These are phyloP conservation scores for Wickerhamomyces alni DNA, from an alignment of 805 yeast species.

Conservation along the genomic window DNA sequence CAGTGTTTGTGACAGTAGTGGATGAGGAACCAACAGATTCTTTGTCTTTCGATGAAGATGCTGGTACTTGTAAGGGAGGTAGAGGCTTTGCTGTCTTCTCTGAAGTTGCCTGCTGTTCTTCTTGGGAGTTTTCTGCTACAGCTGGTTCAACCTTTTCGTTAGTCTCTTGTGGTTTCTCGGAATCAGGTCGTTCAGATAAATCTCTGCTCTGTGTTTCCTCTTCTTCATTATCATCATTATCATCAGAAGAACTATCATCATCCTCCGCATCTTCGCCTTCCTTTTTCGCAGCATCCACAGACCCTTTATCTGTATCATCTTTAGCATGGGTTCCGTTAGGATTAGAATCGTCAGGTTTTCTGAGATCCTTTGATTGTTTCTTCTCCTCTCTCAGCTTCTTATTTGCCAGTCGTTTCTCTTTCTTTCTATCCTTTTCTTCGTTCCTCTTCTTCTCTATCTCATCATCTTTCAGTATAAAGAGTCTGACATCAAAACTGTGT, in stretches of 20 bases:
- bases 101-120: no score
- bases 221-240: constrained; percentile 4
- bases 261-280: constrained; percentile 1
- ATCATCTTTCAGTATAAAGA: constrained; percentile 84
- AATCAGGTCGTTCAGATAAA: neutral
- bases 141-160: no score
- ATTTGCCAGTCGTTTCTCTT: constrained; percentile 28
- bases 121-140: no score
- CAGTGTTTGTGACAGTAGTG: no score
- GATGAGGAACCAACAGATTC: no score
- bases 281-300: no score
- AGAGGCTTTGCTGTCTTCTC: constrained; percentile 4
- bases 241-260: neutral
- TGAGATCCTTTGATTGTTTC: constrained; percentile 18
- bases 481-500: constrained; percentile 67
- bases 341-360: constrained; percentile 4
- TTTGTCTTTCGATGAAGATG: neutral
- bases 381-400: constrained; percentile 29
- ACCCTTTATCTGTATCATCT: neutral
- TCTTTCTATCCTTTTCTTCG: constrained; percentile 33
- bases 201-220: neutral
- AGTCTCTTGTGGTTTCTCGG: neutral
- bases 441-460: constrained; percentile 47
- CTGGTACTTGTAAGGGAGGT: constrained; percentile 11
- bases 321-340: neutral